Base-by-base conservation (phyloP, 129 eudicot species). In the Apium graveolens region DNA sequence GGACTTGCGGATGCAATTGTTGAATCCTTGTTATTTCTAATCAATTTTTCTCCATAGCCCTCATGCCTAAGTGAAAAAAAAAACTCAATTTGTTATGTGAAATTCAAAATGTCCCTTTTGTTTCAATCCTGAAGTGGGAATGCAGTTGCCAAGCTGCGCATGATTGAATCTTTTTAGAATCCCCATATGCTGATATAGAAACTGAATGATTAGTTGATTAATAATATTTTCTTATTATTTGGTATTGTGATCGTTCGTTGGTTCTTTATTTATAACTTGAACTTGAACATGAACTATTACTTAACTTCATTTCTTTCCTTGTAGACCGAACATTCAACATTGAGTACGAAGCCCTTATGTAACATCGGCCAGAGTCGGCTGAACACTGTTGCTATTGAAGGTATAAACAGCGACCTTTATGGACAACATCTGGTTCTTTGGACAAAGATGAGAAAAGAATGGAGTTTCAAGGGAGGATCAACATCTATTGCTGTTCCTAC, bases 381-480 rank as follows among this genome's bases (percentile, higher is more conserved):
- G 76, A 51, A 74, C 38, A 2, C 46, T 32, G 37, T 82, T 74
- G 78, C 81, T 72, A 79, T 85, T 74, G 80, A 81, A 85, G 77
- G 82, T 44, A 81, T 75, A 51, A 85, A 87, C 79, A 78, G 74
- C 17, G 74, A 85, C 70, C 48, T 80, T 37, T 85, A 72, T 42
- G 85, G 87, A 68, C 79, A 34, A 26, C 80, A 63, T 48, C 78
- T 45, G 21, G 82, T 45, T 70, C 73, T 81, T 29, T 84, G 74
- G 76, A 44, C 81, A 71, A 78, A 75, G 79, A 78, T 76, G 73
- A 75, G 66, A 72, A 51, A 41, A 60, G 90, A 73, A 16, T 80
- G 86, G 93, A 83, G 87, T 75, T 90, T 90, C 72, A 31, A 62
- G 31, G 85, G 87, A 80, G 91, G 96, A 80, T 86, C 90, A 78